Evolutionary conservation across 2,329 filamentous ascomycete genomes (phyloP), one percentile per base, ranked within the genome.

Genomic region (Juglanconis juglandina): DNA sequence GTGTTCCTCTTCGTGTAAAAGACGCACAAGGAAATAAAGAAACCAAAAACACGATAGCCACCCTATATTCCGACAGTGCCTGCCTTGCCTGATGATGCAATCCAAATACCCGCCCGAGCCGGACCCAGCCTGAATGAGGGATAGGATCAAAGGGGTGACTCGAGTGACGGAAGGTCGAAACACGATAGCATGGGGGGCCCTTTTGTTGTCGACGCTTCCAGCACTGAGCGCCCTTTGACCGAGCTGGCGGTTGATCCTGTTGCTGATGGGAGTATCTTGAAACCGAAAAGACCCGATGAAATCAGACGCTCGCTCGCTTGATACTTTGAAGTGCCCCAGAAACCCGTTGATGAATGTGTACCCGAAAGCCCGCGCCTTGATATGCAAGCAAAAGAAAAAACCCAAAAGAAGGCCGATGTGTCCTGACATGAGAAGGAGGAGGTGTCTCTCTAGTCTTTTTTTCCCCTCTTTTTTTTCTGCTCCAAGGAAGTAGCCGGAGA

Each of bases 81-180:
- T 78, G 77, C 77, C 78, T 74, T 73, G 71, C 74, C 58, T 77
- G 76, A 76, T 79, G 80, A 83, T 81, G 80, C 79, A 79, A 75
- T 77, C 72, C 74, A 77, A 75, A 78, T 76, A 72, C 75, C 77
- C 76, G 75, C 76, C 76, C 76, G 37, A 57, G 34, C 46, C 76
- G 76, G 76, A 77, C 75, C 81, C 79, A 81, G 81, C 81, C 81
- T 77, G 80, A 77, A 77, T 79, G 78, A 81, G 76, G 74, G 72
- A 69, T 70, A 67, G 73, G 69, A 71, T 70, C 69, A 71, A 74
- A 73, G 70, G 75, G 73, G 72, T 60, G 60, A 32, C 30, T 34
- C 33, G n/a, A 56, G 42, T 49, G 17, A 32, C 5, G 34, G 53
- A 41, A 44, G 14, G 39, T 42, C 50, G 37, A 53, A 13, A 35